phyloP scores from a whole-genome alignment of 176 grass and related monocot species.

The Leersia perrieri region DNA sequence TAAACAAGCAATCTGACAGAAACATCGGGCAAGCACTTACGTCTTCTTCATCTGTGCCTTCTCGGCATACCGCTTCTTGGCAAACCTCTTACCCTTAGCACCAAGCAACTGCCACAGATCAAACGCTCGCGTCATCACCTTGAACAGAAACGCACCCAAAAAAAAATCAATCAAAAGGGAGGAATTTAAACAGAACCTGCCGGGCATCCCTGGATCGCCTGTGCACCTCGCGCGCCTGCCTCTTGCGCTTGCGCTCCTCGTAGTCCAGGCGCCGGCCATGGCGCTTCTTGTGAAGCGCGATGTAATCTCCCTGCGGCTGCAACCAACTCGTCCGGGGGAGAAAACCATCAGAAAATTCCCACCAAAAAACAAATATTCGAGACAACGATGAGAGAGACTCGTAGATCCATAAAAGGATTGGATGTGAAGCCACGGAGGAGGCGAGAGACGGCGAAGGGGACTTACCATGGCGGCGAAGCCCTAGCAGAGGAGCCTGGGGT shows the following conservation, averaged over 20 bases:
- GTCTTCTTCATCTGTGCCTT: slow-evolving; percentile 95
- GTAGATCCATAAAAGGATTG: neutral
- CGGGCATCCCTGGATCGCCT: slow-evolving; percentile 52
- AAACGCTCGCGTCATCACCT: neutral
- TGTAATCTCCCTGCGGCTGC: slow-evolving; percentile 89
- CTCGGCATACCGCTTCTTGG: slow-evolving; percentile 84
- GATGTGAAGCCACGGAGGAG: neutral
- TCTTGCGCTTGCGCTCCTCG: slow-evolving; percentile 83
- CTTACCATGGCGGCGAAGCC: slow-evolving; percentile 40
- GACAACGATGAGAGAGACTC: neutral
- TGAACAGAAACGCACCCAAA: neutral
- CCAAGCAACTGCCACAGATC: slow-evolving; percentile 47
- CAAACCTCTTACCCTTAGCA: slow-evolving; percentile 85
- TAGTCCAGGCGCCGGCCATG: slow-evolving; percentile 67
- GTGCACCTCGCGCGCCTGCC: slow-evolving; percentile 71
- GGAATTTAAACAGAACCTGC: slow-evolving; percentile 31
- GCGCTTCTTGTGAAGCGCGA: slow-evolving; percentile 84
- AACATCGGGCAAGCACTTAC: slow-evolving; percentile 46
- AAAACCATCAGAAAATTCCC: slow-evolving; percentile 4
- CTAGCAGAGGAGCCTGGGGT: neutral
- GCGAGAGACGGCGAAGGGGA: neutral
- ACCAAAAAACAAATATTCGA: too few species aligned
- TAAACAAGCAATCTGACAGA: neutral
- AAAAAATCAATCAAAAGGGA: neutral
- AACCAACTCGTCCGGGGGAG: slow-evolving; percentile 8